phyloP scores from a whole-genome alignment of 441 rosid species.

The Corymbia calophylla region DNA sequence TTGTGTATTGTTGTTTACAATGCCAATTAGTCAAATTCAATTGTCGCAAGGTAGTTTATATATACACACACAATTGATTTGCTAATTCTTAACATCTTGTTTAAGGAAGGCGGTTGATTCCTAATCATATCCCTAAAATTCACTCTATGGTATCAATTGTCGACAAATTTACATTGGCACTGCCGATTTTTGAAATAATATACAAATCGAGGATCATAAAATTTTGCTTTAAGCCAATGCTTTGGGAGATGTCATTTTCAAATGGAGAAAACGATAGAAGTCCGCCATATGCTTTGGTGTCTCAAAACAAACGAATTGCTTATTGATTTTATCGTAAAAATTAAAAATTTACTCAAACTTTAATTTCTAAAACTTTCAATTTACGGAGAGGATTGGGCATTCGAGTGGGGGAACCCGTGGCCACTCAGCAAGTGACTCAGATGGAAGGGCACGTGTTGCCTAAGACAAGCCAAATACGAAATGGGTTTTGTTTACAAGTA shows the following conservation, averaged over 20 bases:
- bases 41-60: background rate
- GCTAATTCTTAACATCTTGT: too few species aligned
- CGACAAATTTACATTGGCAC: background rate
- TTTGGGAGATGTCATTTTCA: background rate
- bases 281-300: background rate
- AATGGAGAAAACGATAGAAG: background rate
- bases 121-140: background rate
- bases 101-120: background rate
- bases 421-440: background rate
- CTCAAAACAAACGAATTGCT: background rate
- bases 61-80: too few species aligned
- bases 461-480: background rate
- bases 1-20: background rate
- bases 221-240: background rate
- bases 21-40: background rate
- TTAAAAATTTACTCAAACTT: too few species aligned
- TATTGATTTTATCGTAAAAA: background rate
- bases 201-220: background rate
- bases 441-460: background rate
- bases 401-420: background rate
- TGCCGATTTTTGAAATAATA: too few species aligned
- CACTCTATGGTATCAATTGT: background rate
- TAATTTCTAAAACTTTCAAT: background rate
- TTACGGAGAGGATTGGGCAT: too few species aligned
- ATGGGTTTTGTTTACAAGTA: background rate